phyloP scores from a whole-genome alignment of 2,329 filamentous ascomycete species.

The Curvularia eragrostidis region DNA sequence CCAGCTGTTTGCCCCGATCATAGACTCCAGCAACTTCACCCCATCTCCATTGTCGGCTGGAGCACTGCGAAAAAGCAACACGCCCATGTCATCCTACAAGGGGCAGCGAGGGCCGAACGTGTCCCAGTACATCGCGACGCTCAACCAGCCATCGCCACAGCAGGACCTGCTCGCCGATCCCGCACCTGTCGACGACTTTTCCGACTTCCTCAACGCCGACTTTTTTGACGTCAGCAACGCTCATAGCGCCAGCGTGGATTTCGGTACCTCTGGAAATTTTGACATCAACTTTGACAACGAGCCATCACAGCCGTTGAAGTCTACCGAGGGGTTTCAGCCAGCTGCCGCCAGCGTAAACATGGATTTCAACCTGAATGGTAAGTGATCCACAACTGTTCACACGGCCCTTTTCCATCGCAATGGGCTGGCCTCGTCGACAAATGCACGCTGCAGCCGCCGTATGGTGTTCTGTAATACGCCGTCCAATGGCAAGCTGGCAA shows the following conservation, averaged over 20 bases:
- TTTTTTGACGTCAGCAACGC: conserved; percentile 71
- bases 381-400: conserved; percentile 25
- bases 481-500: conserved; percentile 32
- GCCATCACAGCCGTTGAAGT: conserved; percentile 21
- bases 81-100: conserved; percentile 73
- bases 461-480: conserved; percentile 19
- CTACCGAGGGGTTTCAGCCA: conserved; percentile 23
- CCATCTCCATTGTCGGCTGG: conserved; percentile 15
- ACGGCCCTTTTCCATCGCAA: conserved; percentile 14
- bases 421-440: conserved; percentile 16
- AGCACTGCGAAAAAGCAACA: conserved; percentile 9
- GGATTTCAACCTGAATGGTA: conserved; percentile 48
- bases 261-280: conserved; percentile 36
- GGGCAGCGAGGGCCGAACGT: conserved; percentile 84
- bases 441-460: conserved; percentile 22
- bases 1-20: conserved; percentile 18
- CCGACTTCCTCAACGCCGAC: conserved; percentile 63
- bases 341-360: conserved; percentile 35
- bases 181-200: conserved; percentile 57
- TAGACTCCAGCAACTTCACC: conserved; percentile 21
- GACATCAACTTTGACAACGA: conserved; percentile 39
- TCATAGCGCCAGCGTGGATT: conserved; percentile 32
- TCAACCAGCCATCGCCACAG: conserved; percentile 71
- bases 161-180: conserved; percentile 40
- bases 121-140: conserved; percentile 84